Evolutionary conservation across 768 basidiomycete species (phyloP), one percentile per base, ranked within the genome.

Genomic region (Tricholoma sp.): DNA sequence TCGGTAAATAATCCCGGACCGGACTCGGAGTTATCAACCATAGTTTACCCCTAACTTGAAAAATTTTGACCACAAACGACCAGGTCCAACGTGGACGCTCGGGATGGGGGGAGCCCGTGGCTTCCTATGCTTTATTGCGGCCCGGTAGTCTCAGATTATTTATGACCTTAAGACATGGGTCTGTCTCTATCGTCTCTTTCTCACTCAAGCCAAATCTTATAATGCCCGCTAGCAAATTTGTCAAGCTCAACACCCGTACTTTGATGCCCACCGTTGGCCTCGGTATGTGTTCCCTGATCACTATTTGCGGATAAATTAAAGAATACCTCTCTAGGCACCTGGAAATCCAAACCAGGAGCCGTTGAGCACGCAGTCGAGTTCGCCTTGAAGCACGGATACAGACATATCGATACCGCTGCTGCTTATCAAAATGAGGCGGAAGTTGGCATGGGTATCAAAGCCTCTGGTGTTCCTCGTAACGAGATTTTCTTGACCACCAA

Each of bases 401-500:
- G 63, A 68, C 85, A 79, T 65, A 83, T 86, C 66, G 87, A 86
- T 67, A 89, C 85, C 54, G 88, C 87, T 9, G 73, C 83, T 36
- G 85, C 75, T 6, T 89, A 89, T 68, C 72, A 71, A 52, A 94
- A 93, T 66, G 89, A 94, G 71, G 73, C 76, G 34, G 89, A 91
- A 69, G 93, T 95, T 44, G 93, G 92, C 12, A 64, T 83, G 53
- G 93, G 92, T 31, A 86, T 94, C 72, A 84, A 81, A 62, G 73
- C 77, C 11, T 88, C 86, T 20, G 91, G 89, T 10, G 82, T 94
- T 13, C 76, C 83, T 5, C 82, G 94, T 56, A 74, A 75, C 34
- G 74, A 85, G 55, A 80, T 95, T 70, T 95, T 94, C 79, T 71
- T 95, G 57, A 92, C 90, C 56, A 88, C 85, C 56, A 88, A 88